Evolutionary conservation across 169 alveolate genomes (phyloP), one percentile per base, ranked within the genome.

Genomic region (Blepharisma undulans): DNA sequence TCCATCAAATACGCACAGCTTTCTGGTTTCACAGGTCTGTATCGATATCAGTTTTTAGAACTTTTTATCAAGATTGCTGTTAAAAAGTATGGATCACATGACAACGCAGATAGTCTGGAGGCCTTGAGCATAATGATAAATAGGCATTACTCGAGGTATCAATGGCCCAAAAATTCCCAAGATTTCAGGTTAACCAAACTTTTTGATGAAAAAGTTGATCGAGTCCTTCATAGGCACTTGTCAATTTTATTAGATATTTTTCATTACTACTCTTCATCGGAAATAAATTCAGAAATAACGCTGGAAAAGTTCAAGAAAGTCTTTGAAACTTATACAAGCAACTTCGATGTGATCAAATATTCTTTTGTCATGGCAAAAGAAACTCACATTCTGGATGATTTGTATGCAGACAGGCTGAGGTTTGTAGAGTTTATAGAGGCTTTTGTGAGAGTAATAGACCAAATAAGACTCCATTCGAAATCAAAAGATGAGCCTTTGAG

Each of bases 1-100:
- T 25, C n/a, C 2, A 33, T 78, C 4, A 78, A 30, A 78, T 22
- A 22, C 10, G 25, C 61, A 27, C 25, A 78, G n/a, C n/a, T 88
- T n/a, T 91, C 93, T 71, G 94, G 95, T 0, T 93, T 92, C 8
- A 74, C 87, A 12, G 96, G 94, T 34, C 60, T 94, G 71, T 93
- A 91, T 4, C 60, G 97, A 59, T 89, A 61, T 60, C 84, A 94
- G 88, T 85, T 93, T 48, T 30, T 94, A 82, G 97, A 94, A 76
- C 71, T 93, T 32, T 29, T 94, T 32, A 48, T 89, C 59, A 85
- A 96, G 61, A 81, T 93, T 19, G 92, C 96, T 19, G 79, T 94
- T 14, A 89, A 90, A 59, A 88, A 92, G 84, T 78, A 25, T 78
- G 25, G 33, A 6, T 19, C 25, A 78, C 25, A 33, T 78, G 48